These are phyloP conservation scores for Clavulina sp. DNA, from an alignment of 768 basidiomycete genomes.

Conservation along the genomic window DNA sequence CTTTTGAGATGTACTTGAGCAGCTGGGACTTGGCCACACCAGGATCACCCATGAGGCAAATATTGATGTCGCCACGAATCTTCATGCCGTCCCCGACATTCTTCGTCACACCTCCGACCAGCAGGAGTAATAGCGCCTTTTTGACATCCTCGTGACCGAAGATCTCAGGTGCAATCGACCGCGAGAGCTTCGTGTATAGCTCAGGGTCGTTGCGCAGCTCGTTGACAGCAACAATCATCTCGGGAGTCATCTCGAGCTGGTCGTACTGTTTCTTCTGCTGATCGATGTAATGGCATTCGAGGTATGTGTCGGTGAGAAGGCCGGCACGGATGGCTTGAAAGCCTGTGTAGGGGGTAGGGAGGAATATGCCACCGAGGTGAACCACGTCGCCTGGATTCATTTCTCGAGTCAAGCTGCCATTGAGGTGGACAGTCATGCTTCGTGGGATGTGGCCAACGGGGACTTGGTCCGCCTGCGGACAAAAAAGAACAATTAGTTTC, in stretches of 20 bases:
- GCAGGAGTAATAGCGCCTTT: slow-evolving; percentile 77
- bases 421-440: slow-evolving; percentile 92
- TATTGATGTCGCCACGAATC: slow-evolving; percentile 92
- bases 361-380: slow-evolving; percentile 89
- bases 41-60: slow-evolving; percentile 98
- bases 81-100: slow-evolving; percentile 94
- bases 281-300: slow-evolving; percentile 77
- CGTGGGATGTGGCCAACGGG: slow-evolving; percentile 98
- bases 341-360: slow-evolving; percentile 94
- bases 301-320: slow-evolving; percentile 89
- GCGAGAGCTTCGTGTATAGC: slow-evolving; percentile 76
- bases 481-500: neutral
- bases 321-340: slow-evolving; percentile 95
- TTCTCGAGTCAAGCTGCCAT: slow-evolving; percentile 72
- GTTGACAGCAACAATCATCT: slow-evolving; percentile 51
- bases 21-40: slow-evolving; percentile 98
- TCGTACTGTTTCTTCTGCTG: slow-evolving; percentile 97
- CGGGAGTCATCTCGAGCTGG: slow-evolving; percentile 83
- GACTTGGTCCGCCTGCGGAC: slow-evolving; percentile 79
- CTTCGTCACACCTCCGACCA: slow-evolving; percentile 95
- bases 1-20: slow-evolving; percentile 95
- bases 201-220: slow-evolving; percentile 55
- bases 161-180: slow-evolving; percentile 95
- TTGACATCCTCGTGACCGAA: slow-evolving; percentile 97
- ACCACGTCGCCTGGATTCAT: slow-evolving; percentile 96